phyloP scores from a whole-genome alignment of 495 filamentous ascomycete genomes.

The Chaetomium fimeti region DNA sequence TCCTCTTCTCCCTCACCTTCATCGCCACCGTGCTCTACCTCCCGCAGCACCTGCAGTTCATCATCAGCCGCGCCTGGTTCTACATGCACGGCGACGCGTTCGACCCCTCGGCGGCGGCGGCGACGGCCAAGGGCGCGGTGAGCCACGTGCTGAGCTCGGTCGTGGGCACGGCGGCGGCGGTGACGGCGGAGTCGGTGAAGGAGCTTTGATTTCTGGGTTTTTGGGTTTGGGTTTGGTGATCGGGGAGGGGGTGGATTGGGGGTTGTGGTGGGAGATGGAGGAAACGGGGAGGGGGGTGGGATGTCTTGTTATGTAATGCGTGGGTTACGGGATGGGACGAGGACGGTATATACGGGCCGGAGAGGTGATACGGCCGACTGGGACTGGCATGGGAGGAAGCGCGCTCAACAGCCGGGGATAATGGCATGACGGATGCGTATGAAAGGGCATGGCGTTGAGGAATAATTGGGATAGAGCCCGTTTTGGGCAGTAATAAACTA shows the following conservation, averaged over 20 bases:
- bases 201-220: constrained; percentile 36
- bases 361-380: too few relatives aligned
- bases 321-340: too few relatives aligned
- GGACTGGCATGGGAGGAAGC: too few relatives aligned
- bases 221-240: background rate
- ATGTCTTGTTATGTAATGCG: background rate
- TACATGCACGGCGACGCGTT: constrained; percentile 75
- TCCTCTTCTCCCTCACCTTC: constrained; percentile 78
- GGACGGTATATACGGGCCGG: too few relatives aligned
- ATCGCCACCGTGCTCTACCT: constrained; percentile 88
- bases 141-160: constrained; percentile 31
- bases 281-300: background rate
- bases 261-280: background rate
- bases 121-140: constrained; percentile 32
- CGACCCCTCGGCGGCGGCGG: constrained; percentile 30
- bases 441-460: constrained; percentile 13
- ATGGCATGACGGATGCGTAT: constrained; percentile 2
- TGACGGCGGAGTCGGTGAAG: constrained; percentile 32
- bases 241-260: background rate
- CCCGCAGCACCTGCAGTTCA: constrained; percentile 77
- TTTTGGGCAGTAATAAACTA: constrained; percentile 18
- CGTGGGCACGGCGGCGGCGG: constrained; percentile 33
- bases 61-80: constrained; percentile 84
- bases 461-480: constrained; percentile 3
- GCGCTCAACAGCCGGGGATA: background rate